These are phyloP conservation scores for Lepraria neglecta DNA, from an alignment of 495 filamentous ascomycete genomes.

Conservation along the genomic window DNA sequence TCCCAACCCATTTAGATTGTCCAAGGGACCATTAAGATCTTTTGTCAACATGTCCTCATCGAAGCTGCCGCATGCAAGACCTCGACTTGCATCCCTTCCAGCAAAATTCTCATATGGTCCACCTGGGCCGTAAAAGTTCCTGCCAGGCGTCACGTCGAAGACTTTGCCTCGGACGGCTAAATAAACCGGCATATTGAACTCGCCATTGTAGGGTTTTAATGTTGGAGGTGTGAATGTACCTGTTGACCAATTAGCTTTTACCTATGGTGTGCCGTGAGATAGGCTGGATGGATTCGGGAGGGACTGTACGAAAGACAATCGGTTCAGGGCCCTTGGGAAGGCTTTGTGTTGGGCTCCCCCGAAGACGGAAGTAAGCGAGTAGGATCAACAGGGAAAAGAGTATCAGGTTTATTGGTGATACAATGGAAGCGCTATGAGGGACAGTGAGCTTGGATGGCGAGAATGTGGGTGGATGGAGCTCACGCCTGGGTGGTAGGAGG, in stretches of 20 bases:
- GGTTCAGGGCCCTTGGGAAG: conserved; percentile 66
- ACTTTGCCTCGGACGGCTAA: conserved; percentile 77
- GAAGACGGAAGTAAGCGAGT: conserved; percentile 61
- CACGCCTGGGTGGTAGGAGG: conserved; percentile 20
- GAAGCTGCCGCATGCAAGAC: conserved; percentile 86
- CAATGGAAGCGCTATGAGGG: conserved; percentile 48
- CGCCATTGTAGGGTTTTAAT: conserved; percentile 82
- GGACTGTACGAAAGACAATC: conserved; percentile 63
- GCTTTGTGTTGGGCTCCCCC: conserved; percentile 50
- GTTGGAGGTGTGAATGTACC: conserved; percentile 78
- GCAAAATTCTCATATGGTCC: conserved; percentile 93
- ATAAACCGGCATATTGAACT: conserved; percentile 65
- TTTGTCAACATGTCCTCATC: conserved; percentile 95
- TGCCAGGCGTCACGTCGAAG: conserved; percentile 79
- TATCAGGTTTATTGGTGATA: conserved; percentile 73
- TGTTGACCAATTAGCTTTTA: background rate
- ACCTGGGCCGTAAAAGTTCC: conserved; percentile 89
- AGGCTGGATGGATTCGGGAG: background rate
- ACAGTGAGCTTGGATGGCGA: conserved; percentile 1
- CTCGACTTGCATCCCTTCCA: conserved; percentile 86
- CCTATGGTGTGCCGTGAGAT: background rate
- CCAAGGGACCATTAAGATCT: conserved; percentile 79
- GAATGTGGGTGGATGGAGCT: conserved; percentile 4
- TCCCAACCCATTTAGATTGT: conserved; percentile 68
- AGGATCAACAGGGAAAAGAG: conserved; percentile 63